Evolutionary conservation across 257 asterid genomes (phyloP).

Genomic region (Knoxia roxburghii): DNA sequence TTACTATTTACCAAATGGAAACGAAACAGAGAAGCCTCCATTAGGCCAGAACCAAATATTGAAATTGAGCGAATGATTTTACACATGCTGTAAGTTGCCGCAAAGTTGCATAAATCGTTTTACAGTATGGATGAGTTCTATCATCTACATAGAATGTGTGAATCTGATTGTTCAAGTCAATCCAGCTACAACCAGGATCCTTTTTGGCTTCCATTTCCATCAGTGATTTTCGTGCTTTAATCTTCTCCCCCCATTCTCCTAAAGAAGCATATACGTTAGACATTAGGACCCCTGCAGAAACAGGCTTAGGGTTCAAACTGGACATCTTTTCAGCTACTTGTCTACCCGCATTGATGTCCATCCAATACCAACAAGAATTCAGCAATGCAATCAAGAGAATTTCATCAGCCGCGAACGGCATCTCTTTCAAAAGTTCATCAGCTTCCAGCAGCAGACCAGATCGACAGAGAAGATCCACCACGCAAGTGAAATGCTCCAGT

Average conservation of each 20-base stretch:
- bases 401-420: constrained; percentile 51
- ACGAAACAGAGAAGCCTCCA: constrained; percentile 4
- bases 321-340: constrained; percentile 50
- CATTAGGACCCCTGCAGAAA: constrained; percentile 52
- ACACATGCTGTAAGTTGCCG: constrained; percentile 38
- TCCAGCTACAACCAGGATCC: constrained; percentile 88
- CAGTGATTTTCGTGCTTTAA: constrained; percentile 39
- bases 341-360: constrained; percentile 48
- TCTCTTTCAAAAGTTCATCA: constrained; percentile 48
- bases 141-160: constrained; percentile 50
- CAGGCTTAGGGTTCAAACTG: constrained; percentile 26
- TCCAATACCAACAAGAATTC: constrained; percentile 63
- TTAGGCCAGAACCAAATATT: constrained; percentile 19
- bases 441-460: constrained; percentile 64
- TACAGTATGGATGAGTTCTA: constrained; percentile 36
- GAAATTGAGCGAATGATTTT: constrained; percentile 21
- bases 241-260: constrained; percentile 62
- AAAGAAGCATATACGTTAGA: constrained; percentile 67
- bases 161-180: constrained; percentile 43
- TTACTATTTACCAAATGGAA: too few species aligned
- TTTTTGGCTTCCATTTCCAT: constrained; percentile 42
- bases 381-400: constrained; percentile 50
- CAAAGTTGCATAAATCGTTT: constrained; percentile 37
- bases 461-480: constrained; percentile 75
- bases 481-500: constrained; percentile 62